Conservation (phyloP, 129 eudicot genomes). For the Flaveria trinervia region DNA sequence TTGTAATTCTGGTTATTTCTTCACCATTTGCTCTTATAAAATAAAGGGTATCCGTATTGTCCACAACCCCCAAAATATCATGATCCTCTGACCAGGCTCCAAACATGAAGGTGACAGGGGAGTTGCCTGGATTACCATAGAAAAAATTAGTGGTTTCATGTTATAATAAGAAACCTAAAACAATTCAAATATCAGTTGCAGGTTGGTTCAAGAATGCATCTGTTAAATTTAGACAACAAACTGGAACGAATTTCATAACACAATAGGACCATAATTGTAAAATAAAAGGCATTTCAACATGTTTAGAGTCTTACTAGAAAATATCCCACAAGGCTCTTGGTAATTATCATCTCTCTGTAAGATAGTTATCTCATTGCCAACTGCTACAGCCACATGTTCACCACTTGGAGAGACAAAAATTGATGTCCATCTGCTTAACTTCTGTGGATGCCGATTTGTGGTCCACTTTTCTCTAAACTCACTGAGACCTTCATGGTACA, state of each 20-base stretch:
- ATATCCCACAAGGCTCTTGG: constrained; percentile 72
- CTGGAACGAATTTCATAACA: not conserved
- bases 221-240: not conserved
- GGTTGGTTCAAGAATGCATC: not conserved
- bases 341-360: constrained; percentile 73
- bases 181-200: constrained; percentile 16
- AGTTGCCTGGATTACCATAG: constrained; percentile 51
- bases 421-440: constrained; percentile 57
- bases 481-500: constrained; percentile 55
- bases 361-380: constrained; percentile 73
- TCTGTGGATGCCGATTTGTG: constrained; percentile 52
- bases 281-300: constrained; percentile 15
- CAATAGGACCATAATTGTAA: constrained; percentile 4
- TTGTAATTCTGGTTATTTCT: constrained; percentile 74
- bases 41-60: constrained; percentile 64
- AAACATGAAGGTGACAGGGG: constrained; percentile 44
- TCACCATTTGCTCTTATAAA: constrained; percentile 85
- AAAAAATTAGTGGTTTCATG: constrained; percentile 17
- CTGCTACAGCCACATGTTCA: constrained; percentile 78
- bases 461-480: constrained; percentile 77
- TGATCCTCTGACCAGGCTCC: constrained; percentile 97
- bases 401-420: constrained; percentile 79
- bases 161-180: not conserved
- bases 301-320: constrained; percentile 56
- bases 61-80: constrained; percentile 78